Evolutionary conservation across 768 basidiomycete species (phyloP).

Genomic region (Udeniomyces megalosporus): DNA sequence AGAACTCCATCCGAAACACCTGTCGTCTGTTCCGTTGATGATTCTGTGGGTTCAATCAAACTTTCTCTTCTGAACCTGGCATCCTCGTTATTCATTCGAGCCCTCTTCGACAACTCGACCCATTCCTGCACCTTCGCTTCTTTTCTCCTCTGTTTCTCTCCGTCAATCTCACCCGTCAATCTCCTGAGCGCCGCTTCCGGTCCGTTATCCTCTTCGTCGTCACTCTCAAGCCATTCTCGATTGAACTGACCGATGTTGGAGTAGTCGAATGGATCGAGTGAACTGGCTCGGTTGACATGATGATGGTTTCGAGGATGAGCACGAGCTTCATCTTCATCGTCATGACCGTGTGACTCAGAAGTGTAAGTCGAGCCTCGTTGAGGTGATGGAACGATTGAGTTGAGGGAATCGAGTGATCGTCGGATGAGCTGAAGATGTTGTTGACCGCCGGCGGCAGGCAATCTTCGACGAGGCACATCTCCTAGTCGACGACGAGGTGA

Average conservation of each 20-base stretch:
- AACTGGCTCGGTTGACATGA: not conserved
- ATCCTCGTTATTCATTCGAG: no score
- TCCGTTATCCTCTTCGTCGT: constrained; percentile 44
- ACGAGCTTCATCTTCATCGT: no score
- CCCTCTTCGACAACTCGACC: no score
- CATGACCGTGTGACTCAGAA: not conserved
- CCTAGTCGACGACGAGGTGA: no score
- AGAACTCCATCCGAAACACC: no score
- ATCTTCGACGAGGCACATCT: no score
- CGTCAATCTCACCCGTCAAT: constrained; percentile 74
- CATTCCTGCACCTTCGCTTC: constrained; percentile 49
- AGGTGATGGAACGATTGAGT: not conserved
- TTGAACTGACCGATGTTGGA: constrained; percentile 38
- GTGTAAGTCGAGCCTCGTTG: constrained; percentile 5
- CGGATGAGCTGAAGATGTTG: constrained; percentile 3
- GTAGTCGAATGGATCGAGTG: not conserved
- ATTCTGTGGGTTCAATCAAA: no score
- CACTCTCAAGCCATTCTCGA: constrained; percentile 32
- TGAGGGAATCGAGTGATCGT: constrained; percentile 2
- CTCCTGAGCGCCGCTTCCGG: constrained; percentile 64
- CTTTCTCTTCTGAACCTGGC: no score
- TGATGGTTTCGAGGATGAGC: no score
- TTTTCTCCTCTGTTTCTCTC: constrained; percentile 44
- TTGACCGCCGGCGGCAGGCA: not conserved
- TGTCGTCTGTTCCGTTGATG: no score